Evolutionary conservation across 352 stramenopile species (phyloP), one percentile per base, ranked within the genome.

Genomic region (Phytophthora agathidicida): DNA sequence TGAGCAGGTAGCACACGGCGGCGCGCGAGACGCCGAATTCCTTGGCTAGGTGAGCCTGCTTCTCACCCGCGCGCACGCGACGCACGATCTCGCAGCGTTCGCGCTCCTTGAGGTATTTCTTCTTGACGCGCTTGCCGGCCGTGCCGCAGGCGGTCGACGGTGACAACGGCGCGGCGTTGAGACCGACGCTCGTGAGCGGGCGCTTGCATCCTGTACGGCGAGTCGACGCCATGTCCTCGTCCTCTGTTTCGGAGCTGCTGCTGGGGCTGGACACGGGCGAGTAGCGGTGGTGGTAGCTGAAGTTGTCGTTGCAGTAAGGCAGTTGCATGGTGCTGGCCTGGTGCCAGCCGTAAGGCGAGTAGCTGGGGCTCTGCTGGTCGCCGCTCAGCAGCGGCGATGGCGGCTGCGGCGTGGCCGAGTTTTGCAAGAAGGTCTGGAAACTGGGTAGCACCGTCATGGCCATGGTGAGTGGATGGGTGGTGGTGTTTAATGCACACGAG

Each of bases 71-170:
- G n/a, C 65, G 68, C 52, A 86, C 71, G 33, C 78, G 75, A 23
- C 71, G 74, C 59, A 88, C 72, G 47, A 88, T 88, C 62, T 86
- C 76, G 51, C 71, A 83, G 41, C 78, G 78, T 53, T 88, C 74
- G 31, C 54, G 59, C 45, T 88, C 78, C 63, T 85, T 84, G 10
- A 88, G 65, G 65, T 88, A 88, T 68, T 85, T 87, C 67, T 87
- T 87, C 72, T 87, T 84, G 13, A 50, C 55, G 49, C 72, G 65
- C 63, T 80, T 78, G 46, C 26, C 39, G 26, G 27, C 44, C 16
- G 53, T 60, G 24, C 36, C 27, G 46, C 52, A 64, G 19, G 42
- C 17, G 22, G 43, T 53, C 16, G 47, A 41, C 2, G 67, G 47
- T 2, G 57, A 64, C 31, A 57, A 43, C 14, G 52, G 58, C 31